Evolutionary conservation across 23 red algal species (phyloP).

Genomic region (Chondrus crispus): DNA sequence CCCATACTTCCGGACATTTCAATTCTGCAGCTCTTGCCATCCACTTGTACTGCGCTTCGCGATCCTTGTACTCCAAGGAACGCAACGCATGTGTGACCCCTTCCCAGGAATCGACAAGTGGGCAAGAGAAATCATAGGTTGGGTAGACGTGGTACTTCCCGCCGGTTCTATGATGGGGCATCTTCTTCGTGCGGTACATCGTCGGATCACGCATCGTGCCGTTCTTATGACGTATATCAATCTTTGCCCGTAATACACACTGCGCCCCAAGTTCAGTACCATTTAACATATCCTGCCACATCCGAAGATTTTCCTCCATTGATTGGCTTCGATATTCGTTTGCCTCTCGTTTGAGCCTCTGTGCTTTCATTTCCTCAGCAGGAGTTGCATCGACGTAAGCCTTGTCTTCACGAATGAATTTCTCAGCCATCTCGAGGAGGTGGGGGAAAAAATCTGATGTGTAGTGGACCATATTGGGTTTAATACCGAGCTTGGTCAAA

Average conservation of each 20-base stretch:
- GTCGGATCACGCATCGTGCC: slow-evolving; percentile 93
- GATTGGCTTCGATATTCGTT: slow-evolving; percentile 77
- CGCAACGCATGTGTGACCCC: slow-evolving; percentile 98
- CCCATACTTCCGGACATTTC: slow-evolving; percentile 81
- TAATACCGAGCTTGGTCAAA: slow-evolving; percentile 67
- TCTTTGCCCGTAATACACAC: slow-evolving; percentile 89
- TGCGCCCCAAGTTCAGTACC: slow-evolving; percentile 57
- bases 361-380: slow-evolving; percentile 78
- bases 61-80: slow-evolving; percentile 93
- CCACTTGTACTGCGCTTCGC: slow-evolving; percentile 92
- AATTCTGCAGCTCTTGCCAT: slow-evolving; percentile 70
- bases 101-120: slow-evolving; percentile 93
- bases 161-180: slow-evolving; percentile 73
- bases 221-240: slow-evolving; percentile 97
- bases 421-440: slow-evolving; percentile 71
- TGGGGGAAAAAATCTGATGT: slow-evolving; percentile 91
- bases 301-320: slow-evolving; percentile 72
- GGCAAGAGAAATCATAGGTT: slow-evolving; percentile 99
- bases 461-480: slow-evolving; percentile 87
- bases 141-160: slow-evolving; percentile 90
- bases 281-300: slow-evolving; percentile 90
- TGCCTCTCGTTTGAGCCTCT: slow-evolving; percentile 79
- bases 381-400: slow-evolving; percentile 93
- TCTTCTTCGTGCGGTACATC: slow-evolving; percentile 76
- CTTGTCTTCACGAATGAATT: slow-evolving; percentile 80